Base-by-base conservation (phyloP, 1,139 yeast genomes). In the Pneumocystis oryctolagi region DNA sequence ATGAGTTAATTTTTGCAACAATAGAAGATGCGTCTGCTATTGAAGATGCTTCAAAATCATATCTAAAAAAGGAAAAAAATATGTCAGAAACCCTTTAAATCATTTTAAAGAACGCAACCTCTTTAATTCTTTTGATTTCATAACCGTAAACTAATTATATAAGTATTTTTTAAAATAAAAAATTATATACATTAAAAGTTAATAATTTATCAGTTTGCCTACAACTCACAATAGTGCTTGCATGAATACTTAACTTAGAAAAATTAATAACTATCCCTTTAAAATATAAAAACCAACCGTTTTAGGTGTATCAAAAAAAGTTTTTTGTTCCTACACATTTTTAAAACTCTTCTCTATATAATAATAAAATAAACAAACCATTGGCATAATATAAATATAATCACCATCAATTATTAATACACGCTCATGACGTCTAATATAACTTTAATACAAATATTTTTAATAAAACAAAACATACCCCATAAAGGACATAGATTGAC, bases 331-430 rank as follows among this genome's bases (percentile, higher is more conserved):
- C 1, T 47, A 47, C 12, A 47, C 2, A 25, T 8, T 47, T 5
- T 47, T 8, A 25, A 25, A 20, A 47, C 14, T 28, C 14, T 25
- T 12, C 20, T 12, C 14, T 37, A 14, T 37, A 6, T 16, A 18
- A 25, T 25, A 2, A 25, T 12, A 12, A 25, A 47, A 25, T 25
- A 40, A 42, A 42, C 12, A 47, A 25, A 47, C 31, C 28, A 90
- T 83, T 1, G 97, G 97, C 69, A 90, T 83, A 62, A 92, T 80
- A 71, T 90, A 94, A 18, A 92, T 83, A 71, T 89, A 90, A 70
- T 89, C 96, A 25, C 97, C 97, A 73, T 92, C 97, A 58, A 92
- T 82, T 1, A 95, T 90, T 61, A 92, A 76, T 1, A 89, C 82
- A 68, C 94, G 82, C 68, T 90, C 96, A 66, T 89, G 88, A 62